phyloP scores from a whole-genome alignment of 495 filamentous ascomycete genomes.

The Hypoxylon perforatum region DNA sequence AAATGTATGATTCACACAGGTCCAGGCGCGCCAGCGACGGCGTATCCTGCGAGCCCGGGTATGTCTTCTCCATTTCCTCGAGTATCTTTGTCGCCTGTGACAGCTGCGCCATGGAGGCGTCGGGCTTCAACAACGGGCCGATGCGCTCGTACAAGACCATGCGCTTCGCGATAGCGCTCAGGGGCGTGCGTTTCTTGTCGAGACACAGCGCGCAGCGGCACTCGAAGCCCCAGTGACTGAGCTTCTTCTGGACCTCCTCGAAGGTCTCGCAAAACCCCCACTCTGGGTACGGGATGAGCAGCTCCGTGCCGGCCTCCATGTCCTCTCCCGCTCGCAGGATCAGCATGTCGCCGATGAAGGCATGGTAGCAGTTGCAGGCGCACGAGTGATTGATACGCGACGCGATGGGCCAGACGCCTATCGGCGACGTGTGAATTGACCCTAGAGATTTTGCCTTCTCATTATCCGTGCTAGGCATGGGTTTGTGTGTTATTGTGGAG shows the following conservation, averaged over 20 bases:
- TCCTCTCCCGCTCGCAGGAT: conserved; percentile 62
- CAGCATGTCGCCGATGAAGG: conserved; percentile 71
- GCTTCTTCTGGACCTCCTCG: conserved; percentile 24
- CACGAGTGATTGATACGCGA: conserved; percentile 69
- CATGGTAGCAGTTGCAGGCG: conserved; percentile 54
- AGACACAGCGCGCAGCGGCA: conserved; percentile 56
- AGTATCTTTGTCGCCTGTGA: conserved; percentile 37
- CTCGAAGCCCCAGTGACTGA: conserved; percentile 57
- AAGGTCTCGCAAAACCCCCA: conserved; percentile 17
- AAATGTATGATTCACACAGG: conserved; percentile 44
- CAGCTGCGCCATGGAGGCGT: neutral
- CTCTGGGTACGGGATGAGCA: conserved; percentile 37
- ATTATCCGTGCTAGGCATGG: too few species aligned
- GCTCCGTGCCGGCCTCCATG: conserved; percentile 49
- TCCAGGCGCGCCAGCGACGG: conserved; percentile 49
- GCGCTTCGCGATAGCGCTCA: neutral
- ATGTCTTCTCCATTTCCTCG: conserved; percentile 45
- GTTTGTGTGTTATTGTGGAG: too few species aligned
- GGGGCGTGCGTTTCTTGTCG: conserved; percentile 34
- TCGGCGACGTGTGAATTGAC: conserved; percentile 36
- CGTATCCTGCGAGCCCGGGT: conserved; percentile 41
- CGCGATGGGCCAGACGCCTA: conserved; percentile 63
- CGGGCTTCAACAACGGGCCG: neutral
- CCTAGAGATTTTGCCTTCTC: conserved; percentile 40
- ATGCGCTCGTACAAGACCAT: neutral